Percentiles rank a stretch among this genome's conserved stretches.
Evolutionary conservation across 176 grass and related monocot species (phyloP).

Genomic region (bread wheat (Triticum aestivum)): DNA sequence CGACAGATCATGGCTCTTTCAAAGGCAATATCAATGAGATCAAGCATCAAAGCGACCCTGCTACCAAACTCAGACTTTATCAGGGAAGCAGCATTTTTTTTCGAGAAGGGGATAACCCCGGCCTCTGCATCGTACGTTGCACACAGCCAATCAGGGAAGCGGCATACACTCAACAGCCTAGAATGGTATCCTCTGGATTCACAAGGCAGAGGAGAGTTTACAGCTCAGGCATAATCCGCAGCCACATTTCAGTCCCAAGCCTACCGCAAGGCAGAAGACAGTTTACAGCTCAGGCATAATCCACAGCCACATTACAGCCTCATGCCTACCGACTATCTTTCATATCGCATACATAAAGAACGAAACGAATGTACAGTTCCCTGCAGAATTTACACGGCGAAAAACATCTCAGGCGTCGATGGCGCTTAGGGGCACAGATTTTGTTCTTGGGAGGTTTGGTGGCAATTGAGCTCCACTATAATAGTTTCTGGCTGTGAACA

Average conservation of each 20-base stretch:
- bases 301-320: slow-evolving; percentile 29
- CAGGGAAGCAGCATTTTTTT: not conserved
- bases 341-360: slow-evolving; percentile 40
- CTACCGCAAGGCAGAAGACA: slow-evolving; percentile 1
- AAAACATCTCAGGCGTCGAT: slow-evolving; percentile 39
- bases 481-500: slow-evolving; percentile 49
- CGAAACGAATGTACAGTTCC: slow-evolving; percentile 43
- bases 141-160: not conserved
- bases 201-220: slow-evolving; percentile 23
- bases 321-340: slow-evolving; percentile 30
- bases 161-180: slow-evolving; percentile 2
- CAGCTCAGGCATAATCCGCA: slow-evolving; percentile 41
- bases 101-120: too few relatives aligned
- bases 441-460: slow-evolving; percentile 47
- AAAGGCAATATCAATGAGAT: not conserved
- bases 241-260: slow-evolving; percentile 17
- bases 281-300: slow-evolving; percentile 41
- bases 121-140: too few relatives aligned
- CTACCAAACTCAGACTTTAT: not conserved
- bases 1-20: not conserved
- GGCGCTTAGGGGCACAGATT: slow-evolving; percentile 41
- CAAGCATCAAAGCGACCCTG: not conserved
- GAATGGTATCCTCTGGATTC: slow-evolving; percentile 15
- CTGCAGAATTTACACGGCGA: slow-evolving; percentile 38
- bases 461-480: slow-evolving; percentile 34